Evolutionary conservation across 768 basidiomycete genomes (phyloP), one percentile per base, ranked within the genome.

Genomic region (Gloeophyllum trabeum): DNA sequence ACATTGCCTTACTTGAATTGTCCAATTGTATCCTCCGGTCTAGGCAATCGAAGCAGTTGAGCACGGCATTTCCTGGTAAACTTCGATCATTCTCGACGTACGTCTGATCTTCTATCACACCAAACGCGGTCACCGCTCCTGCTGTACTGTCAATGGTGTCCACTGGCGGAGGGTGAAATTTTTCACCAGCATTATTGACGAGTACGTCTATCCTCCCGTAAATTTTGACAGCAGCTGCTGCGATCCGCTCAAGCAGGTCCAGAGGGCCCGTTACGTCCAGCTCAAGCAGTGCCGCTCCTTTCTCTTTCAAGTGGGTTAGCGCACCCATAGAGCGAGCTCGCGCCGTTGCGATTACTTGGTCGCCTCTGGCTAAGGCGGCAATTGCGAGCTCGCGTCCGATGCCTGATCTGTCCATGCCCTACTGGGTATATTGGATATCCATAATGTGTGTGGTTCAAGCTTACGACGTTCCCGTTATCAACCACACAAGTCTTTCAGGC

Each of bases 171-270:
- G n/a, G n/a, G n/a, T n/a, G n/a, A n/a, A n/a, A n/a, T n/a, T n/a
- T n/a, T 16, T 16, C 10, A 32, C 75, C 80, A 21, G 79, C 80
- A 47, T 81, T 81, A 45, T 81, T 81, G 24, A 81, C 75, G 22
- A 81, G 51, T 1, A 81, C 70, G 47, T 80, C 76, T 44, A 81
- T 67, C 6, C 61, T 56, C 4, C 73, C 75, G 69, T 74, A 79
- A 22, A 61, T 58, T 3, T 44, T 48, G 16, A 61, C 60, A 3
- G 73, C 76, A 16, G 63, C 52, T 19, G 65, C 58, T n/a, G 73
- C 60, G 35, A 63, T 67, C 2, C 44, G 42, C 46, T 66, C 66
- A 35, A 81, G 60, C 6, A 46, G 52, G 12, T 62, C 60, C 19
- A 62, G 60, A 3, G 70, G 69, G 18, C 62, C 61, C 1, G 70